A percentile compares a stretch with the other conserved stretches of the same genome.
phyloP scores from a whole-genome alignment of 2,329 filamentous ascomycete genomes.

The Hymenoscyphus infarciens region DNA sequence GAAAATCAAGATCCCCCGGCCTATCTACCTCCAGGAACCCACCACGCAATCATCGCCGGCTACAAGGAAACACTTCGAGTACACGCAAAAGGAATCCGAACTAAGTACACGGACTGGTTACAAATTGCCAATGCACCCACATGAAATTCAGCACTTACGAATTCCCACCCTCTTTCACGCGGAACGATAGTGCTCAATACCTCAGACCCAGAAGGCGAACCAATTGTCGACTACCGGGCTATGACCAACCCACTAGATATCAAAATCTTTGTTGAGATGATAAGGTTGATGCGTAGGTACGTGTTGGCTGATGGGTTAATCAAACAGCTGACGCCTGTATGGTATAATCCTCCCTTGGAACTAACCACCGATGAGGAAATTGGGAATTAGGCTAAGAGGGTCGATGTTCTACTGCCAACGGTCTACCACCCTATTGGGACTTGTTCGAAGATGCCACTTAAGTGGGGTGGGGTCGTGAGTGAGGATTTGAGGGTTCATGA shows the following conservation, averaged over 20 bases:
- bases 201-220: conserved; percentile 28
- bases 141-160: background rate
- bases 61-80: background rate
- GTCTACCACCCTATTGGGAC: conserved; percentile 39
- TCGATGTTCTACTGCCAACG: conserved; percentile 33
- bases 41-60: background rate
- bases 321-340: conserved; percentile 32
- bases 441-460: conserved; percentile 17
- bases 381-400: conserved; percentile 28
- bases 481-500: conserved; percentile 20
- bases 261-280: conserved; percentile 31
- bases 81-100: background rate
- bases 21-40: background rate
- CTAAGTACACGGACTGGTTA: conserved; percentile 12
- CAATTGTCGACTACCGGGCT: conserved; percentile 37
- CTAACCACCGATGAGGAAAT: conserved; percentile 28
- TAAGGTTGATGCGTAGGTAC: conserved; percentile 1
- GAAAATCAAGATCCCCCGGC: background rate
- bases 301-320: conserved; percentile 25
- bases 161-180: conserved; percentile 33
- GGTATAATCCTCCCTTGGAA: conserved; percentile 31
- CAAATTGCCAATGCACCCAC: conserved; percentile 6
- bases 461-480: conserved; percentile 23
- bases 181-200: conserved; percentile 35
- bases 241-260: conserved; percentile 38